Conservation (phyloP, 164 flowering plant genomes). For the Sextonia rubra region DNA sequence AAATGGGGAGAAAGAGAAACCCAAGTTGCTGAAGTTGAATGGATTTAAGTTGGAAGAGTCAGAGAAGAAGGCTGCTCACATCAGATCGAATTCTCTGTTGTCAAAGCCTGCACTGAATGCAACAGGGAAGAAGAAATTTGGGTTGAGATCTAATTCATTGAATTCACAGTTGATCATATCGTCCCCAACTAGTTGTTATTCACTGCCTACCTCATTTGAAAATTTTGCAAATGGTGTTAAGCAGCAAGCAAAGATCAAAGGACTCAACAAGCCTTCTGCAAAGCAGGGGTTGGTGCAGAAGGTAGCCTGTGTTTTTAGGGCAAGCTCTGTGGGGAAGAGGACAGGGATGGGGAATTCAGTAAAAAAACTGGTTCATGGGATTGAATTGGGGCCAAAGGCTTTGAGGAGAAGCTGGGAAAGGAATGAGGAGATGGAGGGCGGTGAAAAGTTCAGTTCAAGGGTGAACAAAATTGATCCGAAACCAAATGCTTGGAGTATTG, state of each 20-base stretch:
- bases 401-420: slow-evolving; percentile 99
- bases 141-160: slow-evolving; percentile 38
- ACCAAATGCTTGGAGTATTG: slow-evolving; percentile 49
- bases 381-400: slow-evolving; percentile 74
- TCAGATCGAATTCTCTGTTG: slow-evolving; percentile 52
- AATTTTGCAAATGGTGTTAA: slow-evolving; percentile 74
- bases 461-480: slow-evolving; percentile 37
- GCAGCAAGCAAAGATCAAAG: slow-evolving; percentile 66
- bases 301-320: slow-evolving; percentile 43
- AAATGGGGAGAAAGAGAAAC: slow-evolving; percentile 28
- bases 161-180: slow-evolving; percentile 64
- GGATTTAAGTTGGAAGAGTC: slow-evolving; percentile 33
- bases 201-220: slow-evolving; percentile 88
- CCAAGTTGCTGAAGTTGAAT: slow-evolving; percentile 22
- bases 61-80: slow-evolving; percentile 32
- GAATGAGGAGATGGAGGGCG: slow-evolving; percentile 52
- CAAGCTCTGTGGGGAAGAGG: slow-evolving; percentile 43
- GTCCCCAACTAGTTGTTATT: slow-evolving; percentile 88
- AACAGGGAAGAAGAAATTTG: slow-evolving; percentile 48
- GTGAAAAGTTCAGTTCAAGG: slow-evolving; percentile 48
- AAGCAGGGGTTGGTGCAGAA: slow-evolving; percentile 42
- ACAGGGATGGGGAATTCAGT: slow-evolving; percentile 26
- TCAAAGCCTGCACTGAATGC: slow-evolving; percentile 34
- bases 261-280: slow-evolving; percentile 26
- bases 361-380: slow-evolving; percentile 48